Conservation (phyloP, 2,329 filamentous ascomycete genomes). For the Arthrobotrys conoides region DNA sequence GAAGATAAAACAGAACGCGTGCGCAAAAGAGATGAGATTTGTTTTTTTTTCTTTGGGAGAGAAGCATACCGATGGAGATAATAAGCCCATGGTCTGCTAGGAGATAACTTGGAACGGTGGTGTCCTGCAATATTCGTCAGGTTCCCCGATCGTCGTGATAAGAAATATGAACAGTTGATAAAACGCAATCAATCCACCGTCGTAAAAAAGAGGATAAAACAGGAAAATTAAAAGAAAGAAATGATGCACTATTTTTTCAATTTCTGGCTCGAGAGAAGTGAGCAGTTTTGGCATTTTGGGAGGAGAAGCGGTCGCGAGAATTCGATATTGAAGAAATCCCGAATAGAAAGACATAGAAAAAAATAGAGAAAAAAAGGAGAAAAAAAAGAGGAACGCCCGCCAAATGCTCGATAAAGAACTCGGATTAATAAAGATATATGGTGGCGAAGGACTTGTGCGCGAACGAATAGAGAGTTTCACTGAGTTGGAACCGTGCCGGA, state of each 20-base stretch:
- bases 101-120: constrained; percentile 17
- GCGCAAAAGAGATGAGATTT: constrained; percentile 26
- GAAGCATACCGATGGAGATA: constrained; percentile 14
- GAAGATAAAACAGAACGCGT: constrained; percentile 7
- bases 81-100: constrained; percentile 10
- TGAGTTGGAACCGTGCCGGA: neutral
- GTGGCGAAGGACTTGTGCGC: constrained; percentile 15
- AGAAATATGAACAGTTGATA: constrained; percentile 30
- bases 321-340: constrained; percentile 13
- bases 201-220: neutral
- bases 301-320: constrained; percentile 8
- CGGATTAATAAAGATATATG: constrained; percentile 41
- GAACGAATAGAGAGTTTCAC: constrained; percentile 16
- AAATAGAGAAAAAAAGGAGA: constrained; percentile 17
- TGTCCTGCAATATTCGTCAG: constrained; percentile 51
- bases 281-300: constrained; percentile 17
- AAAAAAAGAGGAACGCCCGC: constrained; percentile 50
- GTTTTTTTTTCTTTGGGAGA: constrained; percentile 26
- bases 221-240: constrained; percentile 13
- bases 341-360: constrained; percentile 14
- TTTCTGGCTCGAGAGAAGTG: neutral
- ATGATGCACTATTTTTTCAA: constrained; percentile 35
- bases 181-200: constrained; percentile 29
- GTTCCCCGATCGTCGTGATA: constrained; percentile 6
- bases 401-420: constrained; percentile 52